Percentiles rank a stretch among this genome's conserved stretches.
Evolutionary conservation across 345 rosid species (phyloP).

Genomic region (Murraya koenigii): DNA sequence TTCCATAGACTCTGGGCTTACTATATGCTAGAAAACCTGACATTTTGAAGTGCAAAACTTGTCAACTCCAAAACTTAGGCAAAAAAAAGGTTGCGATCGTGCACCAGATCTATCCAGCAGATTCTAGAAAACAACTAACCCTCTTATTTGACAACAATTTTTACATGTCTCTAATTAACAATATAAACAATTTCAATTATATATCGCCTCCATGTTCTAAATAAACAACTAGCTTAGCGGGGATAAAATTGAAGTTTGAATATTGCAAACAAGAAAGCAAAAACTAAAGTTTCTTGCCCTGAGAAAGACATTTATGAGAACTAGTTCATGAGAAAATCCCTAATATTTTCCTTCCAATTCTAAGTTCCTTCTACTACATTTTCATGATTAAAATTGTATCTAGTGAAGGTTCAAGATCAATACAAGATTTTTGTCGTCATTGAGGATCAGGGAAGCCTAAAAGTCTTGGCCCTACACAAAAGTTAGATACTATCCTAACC

Average conservation of each 20-base stretch:
- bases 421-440: neutral
- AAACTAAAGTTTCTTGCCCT: neutral
- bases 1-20: neutral
- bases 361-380: neutral
- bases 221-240: neutral
- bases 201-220: neutral
- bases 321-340: neutral
- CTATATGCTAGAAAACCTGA: neutral
- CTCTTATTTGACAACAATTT: neutral
- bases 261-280: neutral
- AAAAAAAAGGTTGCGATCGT: neutral
- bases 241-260: neutral
- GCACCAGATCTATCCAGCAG: neutral
- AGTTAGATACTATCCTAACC: neutral
- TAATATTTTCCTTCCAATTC: neutral
- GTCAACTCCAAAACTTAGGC: neutral
- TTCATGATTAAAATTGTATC: neutral
- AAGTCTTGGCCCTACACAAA: neutral
- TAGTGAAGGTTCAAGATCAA: neutral
- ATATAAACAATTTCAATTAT: neutral
- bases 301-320: neutral
- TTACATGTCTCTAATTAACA: no score
- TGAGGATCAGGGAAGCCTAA: neutral
- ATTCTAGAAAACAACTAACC: neutral
- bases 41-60: neutral